Conservation (phyloP, 176 grass and related monocot genomes). For the Leersia perrieri region DNA sequence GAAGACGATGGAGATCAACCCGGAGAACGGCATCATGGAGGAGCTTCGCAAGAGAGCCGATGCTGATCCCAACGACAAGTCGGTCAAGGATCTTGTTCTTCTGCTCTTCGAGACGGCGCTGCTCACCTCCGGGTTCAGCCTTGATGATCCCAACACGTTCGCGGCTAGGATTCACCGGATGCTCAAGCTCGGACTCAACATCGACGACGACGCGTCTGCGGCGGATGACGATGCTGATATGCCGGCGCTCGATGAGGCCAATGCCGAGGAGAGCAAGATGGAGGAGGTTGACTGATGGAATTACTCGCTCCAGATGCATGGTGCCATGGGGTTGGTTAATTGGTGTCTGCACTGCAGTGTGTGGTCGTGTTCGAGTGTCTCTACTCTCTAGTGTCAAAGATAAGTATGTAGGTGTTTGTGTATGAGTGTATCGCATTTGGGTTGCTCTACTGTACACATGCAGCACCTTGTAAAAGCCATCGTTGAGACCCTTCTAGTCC, state of each 20-base stretch:
- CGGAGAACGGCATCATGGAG: constrained; percentile 59
- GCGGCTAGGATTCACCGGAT: constrained; percentile 52
- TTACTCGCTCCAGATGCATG: no score
- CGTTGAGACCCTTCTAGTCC: no score
- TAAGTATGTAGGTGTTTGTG: no score
- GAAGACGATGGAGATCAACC: constrained; percentile 72
- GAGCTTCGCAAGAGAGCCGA: constrained; percentile 50
- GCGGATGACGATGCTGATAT: constrained; percentile 37
- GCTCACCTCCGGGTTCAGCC: constrained; percentile 56
- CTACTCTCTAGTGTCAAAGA: no score
- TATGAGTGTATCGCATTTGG: no score
- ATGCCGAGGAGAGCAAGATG: constrained; percentile 52
- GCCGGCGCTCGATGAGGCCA: constrained; percentile 29
- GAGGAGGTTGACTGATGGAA: constrained; percentile 58
- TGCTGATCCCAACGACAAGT: constrained; percentile 39
- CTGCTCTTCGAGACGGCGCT: constrained; percentile 56
- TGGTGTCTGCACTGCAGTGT: no score
- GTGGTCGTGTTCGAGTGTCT: no score
- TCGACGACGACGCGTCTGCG: background rate
- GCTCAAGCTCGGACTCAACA: constrained; percentile 46
- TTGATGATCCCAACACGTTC: constrained; percentile 59
- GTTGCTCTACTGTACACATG: no score
- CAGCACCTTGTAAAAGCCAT: no score
- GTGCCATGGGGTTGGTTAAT: no score
- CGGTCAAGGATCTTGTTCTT: constrained; percentile 36